Base-by-base conservation (phyloP, 2,329 filamentous ascomycete species). In the Calonectria crousiana region DNA sequence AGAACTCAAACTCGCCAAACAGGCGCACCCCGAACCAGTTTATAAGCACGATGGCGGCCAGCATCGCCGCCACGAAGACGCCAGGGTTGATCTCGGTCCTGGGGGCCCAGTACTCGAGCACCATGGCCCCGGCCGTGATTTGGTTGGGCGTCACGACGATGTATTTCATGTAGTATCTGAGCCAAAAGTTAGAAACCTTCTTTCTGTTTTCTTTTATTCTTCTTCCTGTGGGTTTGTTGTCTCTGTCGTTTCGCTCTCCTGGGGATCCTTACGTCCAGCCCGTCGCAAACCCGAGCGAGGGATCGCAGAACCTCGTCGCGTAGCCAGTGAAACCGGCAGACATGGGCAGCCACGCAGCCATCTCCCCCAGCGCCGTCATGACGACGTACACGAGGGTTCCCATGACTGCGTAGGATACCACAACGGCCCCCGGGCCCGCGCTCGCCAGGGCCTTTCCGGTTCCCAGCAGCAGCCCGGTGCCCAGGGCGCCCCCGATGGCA, bases 81-180 rank as follows among this genome's bases (percentile, higher is more conserved):
- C 94, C 94, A 0, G 94, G 92, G 80, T 96, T 96, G 71, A 96
- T 88, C 60, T 85, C 86, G 0, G 93, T 89, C 30, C 90, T 85
- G 1, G 88, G 83, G 14, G 94, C 85, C 95, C 95, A 97, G 80
- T 92, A 95, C 78, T 93, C 91, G 72, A 97, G 93, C 71, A 96
- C 93, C 51, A 97, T 85, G 9, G 94, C 91, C 20, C 90, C 91
- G 32, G 95, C 95, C 1, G 95, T 96, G 44, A 97, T 87, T 82
- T 97, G 94, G 81, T 97, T 97, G 0, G 95, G 95, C 1, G 94
- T 95, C 65, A 94, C 90, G 80, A 97, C 96, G 82, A 97, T 94
- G 83, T 97, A 97, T 91, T 96, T 90, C 85, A 92, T 90, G 90
- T 91, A 94, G 78, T 89, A 89, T 52, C 88, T 89, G 70, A 18